Percentiles rank a stretch among this genome's conserved stretches.
These are phyloP conservation scores for Beauveria medogensis DNA, from an alignment of 2,329 filamentous ascomycete genomes.

Conservation along the genomic window DNA sequence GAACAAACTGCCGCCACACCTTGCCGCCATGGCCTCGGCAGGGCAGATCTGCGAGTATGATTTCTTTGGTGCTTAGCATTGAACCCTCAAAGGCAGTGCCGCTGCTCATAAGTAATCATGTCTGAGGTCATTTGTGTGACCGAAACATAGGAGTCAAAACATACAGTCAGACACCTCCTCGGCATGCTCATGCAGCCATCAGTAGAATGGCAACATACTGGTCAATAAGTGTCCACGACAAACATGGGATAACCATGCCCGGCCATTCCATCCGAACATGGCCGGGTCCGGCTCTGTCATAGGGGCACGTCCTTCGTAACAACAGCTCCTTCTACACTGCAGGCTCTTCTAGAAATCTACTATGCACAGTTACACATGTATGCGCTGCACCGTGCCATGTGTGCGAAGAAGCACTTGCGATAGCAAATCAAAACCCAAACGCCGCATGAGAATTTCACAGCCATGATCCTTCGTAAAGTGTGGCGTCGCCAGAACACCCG, in stretches of 20 bases:
- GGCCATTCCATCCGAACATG: neutral
- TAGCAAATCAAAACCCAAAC: neutral
- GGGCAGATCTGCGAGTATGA: neutral
- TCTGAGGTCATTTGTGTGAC: neutral
- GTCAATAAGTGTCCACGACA: neutral
- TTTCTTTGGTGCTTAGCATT: neutral
- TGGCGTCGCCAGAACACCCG: neutral
- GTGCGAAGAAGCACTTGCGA: too few relatives aligned
- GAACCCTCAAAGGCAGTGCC: neutral
- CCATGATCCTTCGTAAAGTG: neutral
- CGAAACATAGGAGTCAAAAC: neutral
- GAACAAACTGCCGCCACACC: conserved; percentile 3
- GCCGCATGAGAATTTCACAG: neutral
- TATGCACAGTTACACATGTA: neutral
- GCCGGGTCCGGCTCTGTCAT: neutral
- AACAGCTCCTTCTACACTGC: neutral
- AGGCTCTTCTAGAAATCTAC: neutral
- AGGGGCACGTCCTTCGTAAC: neutral
- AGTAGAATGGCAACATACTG: too few relatives aligned
- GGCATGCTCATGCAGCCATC: neutral
- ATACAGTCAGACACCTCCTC: neutral
- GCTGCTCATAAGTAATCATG: neutral
- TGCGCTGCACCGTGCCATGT: neutral
- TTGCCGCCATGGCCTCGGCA: neutral
- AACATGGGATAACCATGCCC: neutral